Evolutionary conservation across 805 yeast species (phyloP), one percentile per base, ranked within the genome.

Genomic region (Yarrowia sp.): DNA sequence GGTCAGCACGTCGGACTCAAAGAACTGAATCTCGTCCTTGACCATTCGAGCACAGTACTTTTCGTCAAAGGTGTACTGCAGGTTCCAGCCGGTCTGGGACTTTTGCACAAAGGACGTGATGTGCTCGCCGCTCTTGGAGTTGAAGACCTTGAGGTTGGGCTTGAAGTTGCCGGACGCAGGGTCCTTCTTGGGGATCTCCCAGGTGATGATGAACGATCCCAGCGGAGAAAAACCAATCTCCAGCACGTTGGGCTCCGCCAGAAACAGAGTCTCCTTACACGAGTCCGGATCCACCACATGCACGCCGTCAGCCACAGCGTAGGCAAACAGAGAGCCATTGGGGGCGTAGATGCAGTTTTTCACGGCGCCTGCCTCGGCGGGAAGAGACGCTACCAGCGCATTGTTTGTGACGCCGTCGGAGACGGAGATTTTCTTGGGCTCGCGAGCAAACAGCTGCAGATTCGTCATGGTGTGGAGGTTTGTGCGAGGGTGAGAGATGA

Each of bases 141-240:
- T 82, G 84, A 88, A 91, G 66, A 95, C 82, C 73, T 85, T 85
- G 68, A 93, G 90, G 76, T 95, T 95, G 68, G 90, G 85, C 67
- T 80, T 83, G 82, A 86, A 89, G 72, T 87, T 84, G 53, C 96
- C 92, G 61, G 85, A 80, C 67, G 85, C 91, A 38, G 57, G 65
- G 70, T 84, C 80, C 70, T 87, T 83, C 57, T 83, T 78, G 4
- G 98, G 96, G 72, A 91, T 90, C 70, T 91, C 91, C 97, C 98
- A 95, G 42, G 96, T 85, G 68, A 90, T 84, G 68, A 95, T 76
- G 73, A 81, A 92, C 51, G 85, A 84, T 14, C 97, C 98, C 55
- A 84, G 80, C 9, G 98, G 96, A n/a, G 97, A 90, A 75, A 95
- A 92, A 67, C 85, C 84, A 71, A 95, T 74, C 73, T 95, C 98